Conservation (phyloP, 495 filamentous ascomycete genomes). For the Podospora bellae-mahoneyi region DNA sequence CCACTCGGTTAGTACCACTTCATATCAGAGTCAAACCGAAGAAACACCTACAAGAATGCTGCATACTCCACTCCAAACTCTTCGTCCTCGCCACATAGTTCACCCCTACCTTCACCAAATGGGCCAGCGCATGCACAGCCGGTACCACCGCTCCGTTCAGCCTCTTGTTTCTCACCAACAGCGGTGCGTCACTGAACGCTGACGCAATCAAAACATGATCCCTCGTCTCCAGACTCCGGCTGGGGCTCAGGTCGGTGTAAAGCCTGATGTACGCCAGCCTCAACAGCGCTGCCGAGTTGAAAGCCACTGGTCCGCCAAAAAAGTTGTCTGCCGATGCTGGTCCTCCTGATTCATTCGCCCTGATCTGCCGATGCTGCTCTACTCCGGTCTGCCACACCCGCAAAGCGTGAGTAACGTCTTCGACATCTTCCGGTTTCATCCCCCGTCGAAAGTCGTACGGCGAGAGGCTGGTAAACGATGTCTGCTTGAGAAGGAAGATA, state of each 20-base stretch:
- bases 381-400: conserved; percentile 62
- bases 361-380: conserved; percentile 50
- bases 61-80: conserved; percentile 67
- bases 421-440: conserved; percentile 52
- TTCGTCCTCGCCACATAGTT: conserved; percentile 67
- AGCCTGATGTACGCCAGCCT: conserved; percentile 65
- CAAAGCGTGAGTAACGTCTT: conserved; percentile 56
- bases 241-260: conserved; percentile 63
- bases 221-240: conserved; percentile 58
- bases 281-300: conserved; percentile 64
- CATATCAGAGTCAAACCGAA: background rate
- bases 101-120: conserved; percentile 65
- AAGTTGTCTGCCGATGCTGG: conserved; percentile 39
- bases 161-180: conserved; percentile 54
- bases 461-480: conserved; percentile 44
- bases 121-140: conserved; percentile 65
- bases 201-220: conserved; percentile 58
- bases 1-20: background rate
- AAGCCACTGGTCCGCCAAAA: conserved; percentile 59
- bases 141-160: conserved; percentile 61
- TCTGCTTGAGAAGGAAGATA: conserved; percentile 64
- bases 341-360: conserved; percentile 36
- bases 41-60: conserved; percentile 55
- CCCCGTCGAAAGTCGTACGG: conserved; percentile 44
- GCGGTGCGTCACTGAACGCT: conserved; percentile 55